phyloP scores from a whole-genome alignment of 2,329 filamentous ascomycete species.

The Aphanocladium album region DNA sequence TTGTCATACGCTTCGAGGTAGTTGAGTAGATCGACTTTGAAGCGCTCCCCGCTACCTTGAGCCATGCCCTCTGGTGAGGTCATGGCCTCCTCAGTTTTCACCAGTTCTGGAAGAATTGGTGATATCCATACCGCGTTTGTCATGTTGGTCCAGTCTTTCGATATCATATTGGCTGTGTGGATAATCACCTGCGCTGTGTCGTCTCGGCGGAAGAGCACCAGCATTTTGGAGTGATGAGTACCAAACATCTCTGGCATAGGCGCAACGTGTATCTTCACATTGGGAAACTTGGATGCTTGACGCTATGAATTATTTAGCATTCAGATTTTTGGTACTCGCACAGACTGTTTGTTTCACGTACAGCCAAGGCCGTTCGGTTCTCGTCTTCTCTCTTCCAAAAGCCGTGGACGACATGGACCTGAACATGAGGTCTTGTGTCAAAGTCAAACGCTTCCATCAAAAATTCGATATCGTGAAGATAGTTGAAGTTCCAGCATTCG shows the following conservation, averaged over 20 bases:
- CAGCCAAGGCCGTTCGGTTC: constrained; percentile 52
- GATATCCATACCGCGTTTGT: constrained; percentile 79
- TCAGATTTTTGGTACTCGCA: background rate
- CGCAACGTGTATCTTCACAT: constrained; percentile 66
- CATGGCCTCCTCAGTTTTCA: constrained; percentile 1
- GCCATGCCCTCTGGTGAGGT: constrained; percentile 16
- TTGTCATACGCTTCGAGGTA: constrained; percentile 69
- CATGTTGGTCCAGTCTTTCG: constrained; percentile 82
- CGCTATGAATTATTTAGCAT: constrained; percentile 38
- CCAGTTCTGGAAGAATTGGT: constrained; percentile 56
- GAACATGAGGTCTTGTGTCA: constrained; percentile 43
- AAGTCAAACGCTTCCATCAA: constrained; percentile 49
- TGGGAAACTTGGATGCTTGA: constrained; percentile 55
- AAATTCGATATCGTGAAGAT: constrained; percentile 55
- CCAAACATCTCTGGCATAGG: constrained; percentile 81
- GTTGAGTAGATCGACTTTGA: constrained; percentile 69
- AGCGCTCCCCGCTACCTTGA: constrained; percentile 60
- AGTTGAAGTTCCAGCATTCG: constrained; percentile 69
- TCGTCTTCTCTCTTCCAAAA: constrained; percentile 64
- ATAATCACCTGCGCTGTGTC: constrained; percentile 73
- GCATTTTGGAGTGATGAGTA: constrained; percentile 84
- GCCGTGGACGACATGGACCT: constrained; percentile 54
- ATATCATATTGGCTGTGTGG: constrained; percentile 90
- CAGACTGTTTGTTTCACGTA: constrained; percentile 25
- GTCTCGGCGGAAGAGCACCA: constrained; percentile 75